Evolutionary conservation across 768 basidiomycete genomes (phyloP).

Genomic region (Leccinellum albellum): DNA sequence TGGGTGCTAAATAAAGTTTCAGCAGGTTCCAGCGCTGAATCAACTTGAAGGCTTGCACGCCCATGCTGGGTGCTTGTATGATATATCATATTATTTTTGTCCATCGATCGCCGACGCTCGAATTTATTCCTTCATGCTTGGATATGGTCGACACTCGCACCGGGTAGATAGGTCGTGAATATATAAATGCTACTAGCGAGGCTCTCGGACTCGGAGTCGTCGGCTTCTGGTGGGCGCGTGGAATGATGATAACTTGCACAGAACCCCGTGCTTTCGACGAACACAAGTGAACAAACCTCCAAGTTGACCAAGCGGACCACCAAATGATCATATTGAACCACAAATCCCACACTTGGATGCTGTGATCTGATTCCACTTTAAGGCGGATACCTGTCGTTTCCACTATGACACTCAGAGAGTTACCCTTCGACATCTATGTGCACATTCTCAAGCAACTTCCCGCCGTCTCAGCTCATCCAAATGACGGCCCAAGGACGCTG

Average conservation of each 20-base stretch:
- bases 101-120: too few species aligned
- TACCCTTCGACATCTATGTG: constrained; percentile 36
- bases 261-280: neutral
- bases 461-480: constrained; percentile 19
- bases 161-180: neutral
- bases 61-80: too few species aligned
- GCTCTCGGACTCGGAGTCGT: too few species aligned
- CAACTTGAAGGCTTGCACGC: too few species aligned
- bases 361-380: neutral
- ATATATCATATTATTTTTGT: too few species aligned
- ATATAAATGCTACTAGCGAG: neutral
- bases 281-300: neutral
- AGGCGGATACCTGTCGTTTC: neutral
- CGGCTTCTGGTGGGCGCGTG: neutral
- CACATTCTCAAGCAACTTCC: constrained; percentile 37
- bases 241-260: neutral
- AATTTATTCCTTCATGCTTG: neutral
- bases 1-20: neutral
- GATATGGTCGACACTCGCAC: neutral
- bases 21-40: too few species aligned
- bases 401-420: constrained; percentile 18
- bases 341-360: constrained; percentile 1
- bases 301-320: neutral
- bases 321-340: neutral
- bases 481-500: constrained; percentile 33